Base-by-base conservation (phyloP, 306 rosid genomes). In the Vigna radiata region DNA sequence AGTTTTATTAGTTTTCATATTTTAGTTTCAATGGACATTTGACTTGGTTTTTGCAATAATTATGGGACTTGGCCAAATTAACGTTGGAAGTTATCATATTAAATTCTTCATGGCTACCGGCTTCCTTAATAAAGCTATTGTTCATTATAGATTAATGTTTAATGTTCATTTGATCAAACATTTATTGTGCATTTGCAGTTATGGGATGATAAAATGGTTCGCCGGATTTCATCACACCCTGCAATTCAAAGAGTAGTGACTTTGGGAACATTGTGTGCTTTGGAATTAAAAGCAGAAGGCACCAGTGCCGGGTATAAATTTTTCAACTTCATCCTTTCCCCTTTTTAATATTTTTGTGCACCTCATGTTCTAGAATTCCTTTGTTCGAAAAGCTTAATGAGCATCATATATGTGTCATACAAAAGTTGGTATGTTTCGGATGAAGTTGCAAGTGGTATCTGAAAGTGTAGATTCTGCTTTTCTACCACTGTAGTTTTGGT, bases 271-370 rank as follows among this genome's bases (percentile, higher is more conserved):
- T 88, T 95, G n/a, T 92, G 60, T 83, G 97, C 98, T 70, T 63
- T 95, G 81, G 97, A 95, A 84, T 87, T 95, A 74, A 85, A 76
- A 83, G 96, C 93, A 48, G 93, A 95, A 76, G 97, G 91, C 84
- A 37, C 60, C 72, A 83, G 87, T 78, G 90, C 91, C 3, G 98
- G 97, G 98, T 95, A 95, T 70, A 19, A 73, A 58, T 73, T 77
- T 43, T 11, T 69, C 39, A 46, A 55, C 62, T 29, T 67, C 37
- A 17, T 66, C 81, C 43, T 17, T 63, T 70, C 44, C 73, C 27
- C 23, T 33, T 64, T 65, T 69, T 44, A 48, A 54, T 56, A 50
- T 12, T 64, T 70, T 73, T 79, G 55, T 70, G 81, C 79, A 79
- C 41, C 62, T 53, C 46, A 62, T 14, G 39, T 53, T 77, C 56